Evolutionary conservation across 805 yeast genomes (phyloP).

Genomic region (Pichia manshurica): DNA sequence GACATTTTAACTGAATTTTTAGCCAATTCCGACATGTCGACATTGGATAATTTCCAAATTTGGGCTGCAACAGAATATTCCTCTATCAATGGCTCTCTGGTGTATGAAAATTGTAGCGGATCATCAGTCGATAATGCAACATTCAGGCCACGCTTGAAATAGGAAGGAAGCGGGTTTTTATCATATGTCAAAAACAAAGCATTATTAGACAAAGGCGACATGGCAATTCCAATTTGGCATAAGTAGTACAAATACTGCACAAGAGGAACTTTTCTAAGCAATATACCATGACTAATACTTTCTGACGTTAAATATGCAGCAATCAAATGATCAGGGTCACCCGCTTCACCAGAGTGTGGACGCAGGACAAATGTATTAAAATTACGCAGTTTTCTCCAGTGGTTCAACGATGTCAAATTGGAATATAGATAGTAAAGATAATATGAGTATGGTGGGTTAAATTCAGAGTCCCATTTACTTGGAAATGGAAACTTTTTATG

Average conservation of each 20-base stretch:
- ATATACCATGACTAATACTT: slow-evolving; percentile 92
- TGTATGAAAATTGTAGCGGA: slow-evolving; percentile 94
- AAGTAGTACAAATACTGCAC: slow-evolving; percentile 88
- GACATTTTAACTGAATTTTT: slow-evolving; percentile 86
- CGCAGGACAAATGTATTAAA: slow-evolving; percentile 89
- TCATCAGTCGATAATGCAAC: slow-evolving; percentile 96
- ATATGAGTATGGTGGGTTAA: slow-evolving; percentile 97
- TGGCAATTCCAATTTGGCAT: slow-evolving; percentile 95
- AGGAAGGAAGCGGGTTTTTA: slow-evolving; percentile 89
- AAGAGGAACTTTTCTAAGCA: slow-evolving; percentile 88
- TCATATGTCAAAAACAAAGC: slow-evolving; percentile 94
- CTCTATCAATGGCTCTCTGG: slow-evolving; percentile 94
- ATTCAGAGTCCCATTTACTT: slow-evolving; percentile 64
- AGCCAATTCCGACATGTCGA: slow-evolving; percentile 97
- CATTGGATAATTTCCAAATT: slow-evolving; percentile 87
- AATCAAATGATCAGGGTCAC: slow-evolving; percentile 95
- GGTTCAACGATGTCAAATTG: slow-evolving; percentile 78
- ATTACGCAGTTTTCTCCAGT: slow-evolving; percentile 69
- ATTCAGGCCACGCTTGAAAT: slow-evolving; percentile 88
- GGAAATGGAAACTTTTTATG: slow-evolving; percentile 86
- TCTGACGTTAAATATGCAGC: slow-evolving; percentile 85
- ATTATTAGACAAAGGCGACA: slow-evolving; percentile 96
- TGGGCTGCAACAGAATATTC: slow-evolving; percentile 98
- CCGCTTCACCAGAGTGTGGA: slow-evolving; percentile 99
- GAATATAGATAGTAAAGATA: slow-evolving; percentile 86